Conservation (phyloP, 108 stramenopile genomes). For the Cyclotella baltica region DNA sequence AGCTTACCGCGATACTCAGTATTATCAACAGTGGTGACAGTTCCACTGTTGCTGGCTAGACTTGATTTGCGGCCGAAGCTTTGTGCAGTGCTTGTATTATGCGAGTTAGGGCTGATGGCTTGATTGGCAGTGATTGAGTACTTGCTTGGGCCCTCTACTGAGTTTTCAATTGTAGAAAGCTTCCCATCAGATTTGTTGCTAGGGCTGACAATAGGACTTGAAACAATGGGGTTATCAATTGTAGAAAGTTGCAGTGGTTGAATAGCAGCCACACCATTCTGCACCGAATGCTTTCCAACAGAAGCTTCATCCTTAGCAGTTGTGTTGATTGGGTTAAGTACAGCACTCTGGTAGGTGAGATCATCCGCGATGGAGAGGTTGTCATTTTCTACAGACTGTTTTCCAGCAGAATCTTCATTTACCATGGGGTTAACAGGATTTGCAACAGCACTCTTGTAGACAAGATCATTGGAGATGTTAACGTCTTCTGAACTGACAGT, state of each 20-base stretch:
- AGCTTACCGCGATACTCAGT: conserved; percentile 27
- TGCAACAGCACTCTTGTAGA: background rate
- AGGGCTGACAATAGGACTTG: background rate
- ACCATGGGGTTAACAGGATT: background rate
- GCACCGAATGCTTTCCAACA: conserved; percentile 4
- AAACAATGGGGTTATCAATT: background rate
- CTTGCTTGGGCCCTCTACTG: background rate
- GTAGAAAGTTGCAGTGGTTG: background rate
- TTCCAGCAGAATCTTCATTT: background rate
- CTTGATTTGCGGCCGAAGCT: conserved; percentile 8
- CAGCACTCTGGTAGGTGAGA: too few species aligned
- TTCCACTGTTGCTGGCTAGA: background rate
- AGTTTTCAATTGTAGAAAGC: conserved; percentile 3
- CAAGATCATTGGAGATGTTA: background rate
- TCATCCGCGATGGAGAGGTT: too few species aligned
- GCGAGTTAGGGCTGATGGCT: background rate
- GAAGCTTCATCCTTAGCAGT: too few species aligned
- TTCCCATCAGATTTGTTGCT: background rate
- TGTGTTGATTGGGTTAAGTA: too few species aligned
- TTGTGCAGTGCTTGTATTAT: background rate
- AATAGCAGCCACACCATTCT: background rate
- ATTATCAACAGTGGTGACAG: conserved; percentile 3
- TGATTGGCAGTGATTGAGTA: background rate
- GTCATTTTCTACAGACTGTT: too few species aligned
- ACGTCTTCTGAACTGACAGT: background rate